Conservation (phyloP, 495 filamentous ascomycete species). For the Bryoglossum gracile region DNA sequence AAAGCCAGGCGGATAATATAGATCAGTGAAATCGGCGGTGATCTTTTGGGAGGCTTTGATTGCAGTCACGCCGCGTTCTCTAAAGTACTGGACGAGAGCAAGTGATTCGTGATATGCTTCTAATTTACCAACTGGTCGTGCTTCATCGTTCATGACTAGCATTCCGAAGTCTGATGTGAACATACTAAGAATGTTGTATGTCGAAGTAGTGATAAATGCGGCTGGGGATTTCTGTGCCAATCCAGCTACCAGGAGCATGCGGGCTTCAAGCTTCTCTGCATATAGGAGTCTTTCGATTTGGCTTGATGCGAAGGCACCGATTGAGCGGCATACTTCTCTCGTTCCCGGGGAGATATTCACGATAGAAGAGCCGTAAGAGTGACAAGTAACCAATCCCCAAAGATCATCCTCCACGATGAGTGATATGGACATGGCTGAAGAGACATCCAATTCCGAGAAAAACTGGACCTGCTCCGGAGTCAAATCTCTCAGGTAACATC, state of each 20-base stretch:
- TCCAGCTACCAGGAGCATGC: slow-evolving; percentile 67
- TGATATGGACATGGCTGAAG: no score
- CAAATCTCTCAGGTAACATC: no score
- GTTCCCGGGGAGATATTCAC: slow-evolving; percentile 86
- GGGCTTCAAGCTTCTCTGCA: slow-evolving; percentile 67
- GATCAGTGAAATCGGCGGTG: slow-evolving; percentile 68
- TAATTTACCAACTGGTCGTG: slow-evolving; percentile 72
- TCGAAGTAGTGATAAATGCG: slow-evolving; percentile 83
- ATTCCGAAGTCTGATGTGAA: slow-evolving; percentile 19
- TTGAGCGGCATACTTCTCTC: slow-evolving; percentile 82
- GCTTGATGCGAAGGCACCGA: slow-evolving; percentile 75
- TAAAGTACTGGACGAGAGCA: slow-evolving; percentile 76
- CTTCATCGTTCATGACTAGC: slow-evolving; percentile 53
- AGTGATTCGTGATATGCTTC: slow-evolving; percentile 76
- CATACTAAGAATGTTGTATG: slow-evolving; percentile 60
- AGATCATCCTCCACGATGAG: no score
- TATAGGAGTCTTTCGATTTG: slow-evolving; percentile 88
- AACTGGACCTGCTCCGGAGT: no score
- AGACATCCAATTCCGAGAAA: no score
- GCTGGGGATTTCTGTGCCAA: slow-evolving; percentile 75
- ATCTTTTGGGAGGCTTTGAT: slow-evolving; percentile 74
- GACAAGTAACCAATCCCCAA: no score
- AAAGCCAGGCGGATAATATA: slow-evolving; percentile 73
- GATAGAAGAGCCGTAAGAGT: no score
- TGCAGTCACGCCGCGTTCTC: slow-evolving; percentile 62